Percentiles rank a stretch among this genome's conserved stretches.
Conservation (phyloP, 345 rosid species). For the Microcos paniculata region DNA sequence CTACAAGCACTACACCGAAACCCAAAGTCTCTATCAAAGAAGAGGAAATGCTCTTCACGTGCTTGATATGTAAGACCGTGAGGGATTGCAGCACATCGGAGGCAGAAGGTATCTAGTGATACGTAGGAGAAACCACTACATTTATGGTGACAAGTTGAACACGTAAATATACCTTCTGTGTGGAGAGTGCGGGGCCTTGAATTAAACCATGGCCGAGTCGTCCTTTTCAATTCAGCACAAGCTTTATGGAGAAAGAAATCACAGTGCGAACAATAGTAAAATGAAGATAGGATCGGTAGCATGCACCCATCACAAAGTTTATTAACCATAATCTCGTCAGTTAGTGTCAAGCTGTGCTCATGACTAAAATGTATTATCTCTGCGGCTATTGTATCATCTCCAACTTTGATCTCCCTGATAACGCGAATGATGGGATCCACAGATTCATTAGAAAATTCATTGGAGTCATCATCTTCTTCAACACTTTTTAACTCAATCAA, state of each 20-base stretch:
- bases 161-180: not conserved
- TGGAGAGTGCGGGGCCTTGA: not conserved
- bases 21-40: not conserved
- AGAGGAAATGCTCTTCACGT: slow-evolving; percentile 1
- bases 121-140: slow-evolving; percentile 14
- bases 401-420: not conserved
- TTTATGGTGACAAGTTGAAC: not conserved
- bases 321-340: not conserved
- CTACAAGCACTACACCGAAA: not conserved
- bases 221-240: slow-evolving; percentile 22
- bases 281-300: slow-evolving; percentile 9
- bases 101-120: not conserved
- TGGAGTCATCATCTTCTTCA: not conserved
- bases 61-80: not conserved
- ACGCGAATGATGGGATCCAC: not conserved
- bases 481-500: not conserved
- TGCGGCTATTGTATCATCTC: not conserved
- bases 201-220: not conserved
- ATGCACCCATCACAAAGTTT: slow-evolving; percentile 24
- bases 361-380: slow-evolving; percentile 21
- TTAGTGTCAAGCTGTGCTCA: not conserved
- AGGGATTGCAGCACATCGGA: slow-evolving; percentile 12
- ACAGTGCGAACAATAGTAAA: slow-evolving; percentile 23
- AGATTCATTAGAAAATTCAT: no score
- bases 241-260: slow-evolving; percentile 23